Conservation (phyloP, 2,329 filamentous ascomycete genomes). For the Apiospora arundinis region DNA sequence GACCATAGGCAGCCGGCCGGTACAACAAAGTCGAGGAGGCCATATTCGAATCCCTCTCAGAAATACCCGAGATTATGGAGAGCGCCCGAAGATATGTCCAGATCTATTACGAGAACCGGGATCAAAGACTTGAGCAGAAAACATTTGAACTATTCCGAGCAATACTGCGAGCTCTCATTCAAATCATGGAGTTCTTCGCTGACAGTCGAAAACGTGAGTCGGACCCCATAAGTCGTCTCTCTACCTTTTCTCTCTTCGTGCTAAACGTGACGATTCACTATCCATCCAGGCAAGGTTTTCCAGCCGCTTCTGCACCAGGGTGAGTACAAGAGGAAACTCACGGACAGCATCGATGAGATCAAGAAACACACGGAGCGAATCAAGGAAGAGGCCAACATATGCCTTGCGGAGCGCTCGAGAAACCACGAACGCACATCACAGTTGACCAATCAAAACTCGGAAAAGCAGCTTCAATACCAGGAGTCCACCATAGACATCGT, state of each 20-base stretch:
- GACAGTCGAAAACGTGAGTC: no score
- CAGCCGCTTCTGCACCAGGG: background rate
- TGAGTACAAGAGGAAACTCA: background rate
- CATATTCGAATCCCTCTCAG: background rate
- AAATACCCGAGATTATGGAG: background rate
- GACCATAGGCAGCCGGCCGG: background rate
- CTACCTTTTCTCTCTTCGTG: no score
- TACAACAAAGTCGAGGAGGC: background rate
- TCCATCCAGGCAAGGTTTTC: constrained; percentile 8
- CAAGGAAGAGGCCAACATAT: constrained; percentile 17
- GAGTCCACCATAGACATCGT: background rate
- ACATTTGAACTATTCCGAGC: constrained; percentile 21
- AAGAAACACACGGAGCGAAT: background rate
- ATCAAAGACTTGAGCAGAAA: background rate
- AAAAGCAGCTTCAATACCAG: background rate
- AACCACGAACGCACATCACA: background rate
- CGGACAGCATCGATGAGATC: constrained; percentile 19
- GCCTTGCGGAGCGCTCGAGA: background rate
- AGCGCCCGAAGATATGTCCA: background rate
- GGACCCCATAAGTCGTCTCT: no score
- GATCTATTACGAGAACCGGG: background rate
- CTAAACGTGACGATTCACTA: no score
- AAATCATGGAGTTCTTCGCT: constrained; percentile 23
- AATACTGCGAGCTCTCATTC: constrained; percentile 8
- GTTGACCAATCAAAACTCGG: background rate